Conservation (phyloP, 2,329 filamentous ascomycete genomes). For the Diaporthe sp. region DNA sequence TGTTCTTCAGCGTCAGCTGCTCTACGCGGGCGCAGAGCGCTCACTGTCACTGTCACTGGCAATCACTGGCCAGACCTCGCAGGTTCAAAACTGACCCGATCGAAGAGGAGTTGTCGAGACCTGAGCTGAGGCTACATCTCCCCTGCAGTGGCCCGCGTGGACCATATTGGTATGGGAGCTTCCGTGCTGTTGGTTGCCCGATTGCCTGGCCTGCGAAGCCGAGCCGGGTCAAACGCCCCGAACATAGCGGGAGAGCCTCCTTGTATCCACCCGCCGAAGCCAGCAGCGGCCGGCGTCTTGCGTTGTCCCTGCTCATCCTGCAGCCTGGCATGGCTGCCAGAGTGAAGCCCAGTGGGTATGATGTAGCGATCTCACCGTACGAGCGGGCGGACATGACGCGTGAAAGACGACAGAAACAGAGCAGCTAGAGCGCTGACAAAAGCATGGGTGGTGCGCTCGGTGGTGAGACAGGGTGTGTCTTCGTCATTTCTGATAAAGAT, state of each 20-base stretch:
- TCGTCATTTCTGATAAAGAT: constrained; percentile 26
- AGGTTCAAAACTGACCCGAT: neutral
- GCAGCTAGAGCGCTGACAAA: constrained; percentile 18
- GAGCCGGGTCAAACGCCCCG: constrained; percentile 36
- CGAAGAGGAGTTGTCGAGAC: neutral
- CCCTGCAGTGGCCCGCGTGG: constrained; percentile 6
- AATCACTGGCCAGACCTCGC: neutral
- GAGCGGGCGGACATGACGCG: constrained; percentile 23
- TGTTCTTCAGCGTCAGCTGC: neutral
- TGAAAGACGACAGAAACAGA: neutral
- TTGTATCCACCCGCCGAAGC: neutral
- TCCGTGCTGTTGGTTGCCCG: constrained; percentile 8
- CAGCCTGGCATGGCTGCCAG: constrained; percentile 1
- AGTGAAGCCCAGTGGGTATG: neutral
- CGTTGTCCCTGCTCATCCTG: neutral
- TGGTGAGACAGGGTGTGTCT: constrained; percentile 6
- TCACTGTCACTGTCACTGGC: neutral
- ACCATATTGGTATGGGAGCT: constrained; percentile 13
- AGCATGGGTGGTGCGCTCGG: constrained; percentile 14
- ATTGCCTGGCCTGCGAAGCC: constrained; percentile 28
- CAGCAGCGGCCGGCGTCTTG: constrained; percentile 3
- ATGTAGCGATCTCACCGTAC: neutral
- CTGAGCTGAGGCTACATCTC: neutral
- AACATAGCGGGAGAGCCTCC: constrained; percentile 31
- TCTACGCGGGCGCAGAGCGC: constrained; percentile 1